A percentile compares a stretch with the other conserved stretches of the same genome.
These are phyloP conservation scores for Sporothrix pseudoabietina DNA, from an alignment of 2,329 filamentous ascomycete species.

Conservation along the genomic window DNA sequence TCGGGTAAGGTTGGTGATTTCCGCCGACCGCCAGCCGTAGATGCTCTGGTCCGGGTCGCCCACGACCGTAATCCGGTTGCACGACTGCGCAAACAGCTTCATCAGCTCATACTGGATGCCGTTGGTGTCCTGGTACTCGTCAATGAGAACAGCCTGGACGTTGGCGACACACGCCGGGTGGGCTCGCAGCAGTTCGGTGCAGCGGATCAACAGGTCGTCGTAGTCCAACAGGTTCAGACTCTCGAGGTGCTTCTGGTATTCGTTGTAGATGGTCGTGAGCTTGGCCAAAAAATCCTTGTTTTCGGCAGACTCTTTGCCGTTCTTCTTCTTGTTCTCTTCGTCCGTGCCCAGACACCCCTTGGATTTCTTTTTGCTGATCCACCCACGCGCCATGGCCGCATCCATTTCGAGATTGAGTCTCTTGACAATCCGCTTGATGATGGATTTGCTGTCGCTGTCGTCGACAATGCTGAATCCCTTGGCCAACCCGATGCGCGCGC, in stretches of 20 bases:
- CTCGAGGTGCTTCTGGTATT: constrained; percentile 76
- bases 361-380: constrained; percentile 72
- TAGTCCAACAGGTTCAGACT: constrained; percentile 87
- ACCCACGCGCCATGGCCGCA: constrained; percentile 66
- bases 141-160: constrained; percentile 86
- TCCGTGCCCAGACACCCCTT: constrained; percentile 50
- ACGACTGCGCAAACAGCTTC: constrained; percentile 75
- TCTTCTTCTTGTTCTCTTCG: constrained; percentile 46
- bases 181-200: constrained; percentile 72
- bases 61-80: constrained; percentile 84
- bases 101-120: constrained; percentile 93
- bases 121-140: constrained; percentile 98
- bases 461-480: constrained; percentile 91
- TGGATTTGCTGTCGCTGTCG: constrained; percentile 73
- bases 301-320: constrained; percentile 37
- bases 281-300: constrained; percentile 53
- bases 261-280: constrained; percentile 67
- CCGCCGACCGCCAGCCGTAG: constrained; percentile 91
- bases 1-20: constrained; percentile 82
- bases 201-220: constrained; percentile 85
- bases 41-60: constrained; percentile 98
- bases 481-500: constrained; percentile 76
- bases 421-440: constrained; percentile 82
- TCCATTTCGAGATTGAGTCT: constrained; percentile 65
- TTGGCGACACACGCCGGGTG: constrained; percentile 84